Base-by-base conservation (phyloP, 2,329 filamentous ascomycete genomes). In the Exophiala lecanii-corni region DNA sequence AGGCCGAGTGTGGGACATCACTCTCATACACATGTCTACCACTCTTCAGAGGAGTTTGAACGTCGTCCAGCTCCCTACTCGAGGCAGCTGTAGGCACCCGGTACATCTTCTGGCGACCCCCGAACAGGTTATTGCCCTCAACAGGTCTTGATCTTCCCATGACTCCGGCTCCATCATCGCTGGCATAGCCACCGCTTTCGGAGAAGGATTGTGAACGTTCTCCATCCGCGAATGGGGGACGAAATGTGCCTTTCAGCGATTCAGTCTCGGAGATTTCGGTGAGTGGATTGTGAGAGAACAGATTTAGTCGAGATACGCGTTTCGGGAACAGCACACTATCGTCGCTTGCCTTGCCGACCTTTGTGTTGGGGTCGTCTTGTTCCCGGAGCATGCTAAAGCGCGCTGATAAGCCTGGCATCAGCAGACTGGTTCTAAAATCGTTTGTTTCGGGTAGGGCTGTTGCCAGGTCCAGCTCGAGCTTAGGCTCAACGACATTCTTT, bases 311-410 rank as follows among this genome's bases (percentile, higher is more conserved):
- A 1, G 89, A 95, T 51, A 85, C 82, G 41, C 88, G 78, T 58
- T 87, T 89, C 3, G 86, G 86, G 51, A 81, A 85, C 15, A 97
- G 68, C 2, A 97, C 89, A 55, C 89, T 96, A 64, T 96, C 91
- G 60, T 97, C 91, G 64, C 86, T 92, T 12, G 91, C 91, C 65
- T 97, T 96, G 45, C 91, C 91, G 21, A 96, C 76, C 62, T 89
- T 85, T 2, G 88, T 91, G 50, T 73, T 83, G 1, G 91, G 91
- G 58, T 96, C 89, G 62, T 96, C 89, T 62, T 96, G 91, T 64
- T 96, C 91, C 57, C 88, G 76, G 21, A 97, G 71, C 91, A 97
- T 97, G 55, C 91, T 97, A 64, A 98, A 98, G 5, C 92, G 82
- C 9, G 89, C 88, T 0, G 91, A 97, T 3, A 98, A 75, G 31